phyloP scores from a whole-genome alignment of 2,329 filamentous ascomycete species.

The Blastomyces percursus region DNA sequence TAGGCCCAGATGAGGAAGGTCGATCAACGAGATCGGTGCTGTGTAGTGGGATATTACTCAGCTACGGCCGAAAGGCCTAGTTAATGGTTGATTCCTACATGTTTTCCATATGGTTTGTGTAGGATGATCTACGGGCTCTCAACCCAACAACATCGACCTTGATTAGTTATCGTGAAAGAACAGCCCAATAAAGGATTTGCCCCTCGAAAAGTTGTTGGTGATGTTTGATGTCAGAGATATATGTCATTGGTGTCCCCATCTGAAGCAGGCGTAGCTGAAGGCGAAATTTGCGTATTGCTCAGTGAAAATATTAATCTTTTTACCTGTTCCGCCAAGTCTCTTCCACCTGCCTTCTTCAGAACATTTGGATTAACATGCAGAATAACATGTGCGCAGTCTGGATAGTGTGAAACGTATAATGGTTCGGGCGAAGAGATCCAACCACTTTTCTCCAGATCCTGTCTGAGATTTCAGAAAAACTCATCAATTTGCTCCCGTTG shows the following conservation, averaged over 20 bases:
- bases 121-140: not conserved
- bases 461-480: not conserved
- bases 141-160: not conserved
- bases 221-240: not conserved
- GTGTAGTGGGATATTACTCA: not conserved
- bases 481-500: not conserved
- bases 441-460: not conserved
- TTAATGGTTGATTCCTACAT: not conserved
- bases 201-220: not conserved
- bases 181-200: not conserved
- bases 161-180: not conserved
- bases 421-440: not conserved
- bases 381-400: not conserved
- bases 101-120: not conserved
- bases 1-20: not conserved
- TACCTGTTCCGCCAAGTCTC: not conserved
- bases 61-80: not conserved
- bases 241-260: not conserved
- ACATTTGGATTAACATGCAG: not conserved
- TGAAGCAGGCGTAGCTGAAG: not conserved
- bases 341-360: not conserved
- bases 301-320: not conserved
- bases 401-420: not conserved
- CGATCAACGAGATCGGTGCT: not conserved
- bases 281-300: not conserved